phyloP scores from a whole-genome alignment of 2,329 filamentous ascomycete genomes.

The Trichoderma koningii region DNA sequence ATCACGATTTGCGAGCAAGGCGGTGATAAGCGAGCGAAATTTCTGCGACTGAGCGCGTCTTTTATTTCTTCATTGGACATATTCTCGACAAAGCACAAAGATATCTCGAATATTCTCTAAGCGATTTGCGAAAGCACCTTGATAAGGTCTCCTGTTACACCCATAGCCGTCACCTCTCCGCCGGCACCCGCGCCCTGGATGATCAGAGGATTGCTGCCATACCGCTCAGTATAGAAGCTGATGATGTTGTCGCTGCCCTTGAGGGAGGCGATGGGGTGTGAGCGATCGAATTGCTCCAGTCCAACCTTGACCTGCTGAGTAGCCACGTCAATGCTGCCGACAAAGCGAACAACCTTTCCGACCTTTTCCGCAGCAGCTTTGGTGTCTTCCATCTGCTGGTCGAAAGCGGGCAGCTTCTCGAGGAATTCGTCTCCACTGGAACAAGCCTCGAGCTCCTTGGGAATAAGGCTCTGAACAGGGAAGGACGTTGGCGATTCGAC shows the following conservation, averaged over 20 bases:
- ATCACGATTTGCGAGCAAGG: conserved; percentile 12
- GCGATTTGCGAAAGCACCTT: conserved; percentile 78
- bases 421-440: conserved; percentile 84
- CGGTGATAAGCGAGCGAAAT: conserved; percentile 8
- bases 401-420: conserved; percentile 75
- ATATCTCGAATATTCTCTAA: conserved; percentile 33
- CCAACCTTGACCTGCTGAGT: conserved; percentile 85
- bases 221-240: conserved; percentile 95
- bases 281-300: conserved; percentile 82
- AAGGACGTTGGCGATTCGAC: conserved; percentile 85
- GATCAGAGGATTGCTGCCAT: conserved; percentile 87
- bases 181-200: conserved; percentile 93
- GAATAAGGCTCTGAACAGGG: conserved; percentile 91
- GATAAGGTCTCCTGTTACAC: conserved; percentile 88
- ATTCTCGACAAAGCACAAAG: not conserved
- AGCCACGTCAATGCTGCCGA: conserved; percentile 88
- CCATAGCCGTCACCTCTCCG: conserved; percentile 96
- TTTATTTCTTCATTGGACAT: not conserved
- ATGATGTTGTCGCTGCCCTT: conserved; percentile 99
- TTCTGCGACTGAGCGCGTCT: not conserved
- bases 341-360: conserved; percentile 91
- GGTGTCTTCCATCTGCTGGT: conserved; percentile 83
- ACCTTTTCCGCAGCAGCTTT: conserved; percentile 83
- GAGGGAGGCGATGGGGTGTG: conserved; percentile 87
- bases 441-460: conserved; percentile 77